Percentiles rank a stretch among this genome's conserved stretches.
Evolutionary conservation across 2,329 filamentous ascomycete species (phyloP).

Genomic region (Elsinoe ampelina): DNA sequence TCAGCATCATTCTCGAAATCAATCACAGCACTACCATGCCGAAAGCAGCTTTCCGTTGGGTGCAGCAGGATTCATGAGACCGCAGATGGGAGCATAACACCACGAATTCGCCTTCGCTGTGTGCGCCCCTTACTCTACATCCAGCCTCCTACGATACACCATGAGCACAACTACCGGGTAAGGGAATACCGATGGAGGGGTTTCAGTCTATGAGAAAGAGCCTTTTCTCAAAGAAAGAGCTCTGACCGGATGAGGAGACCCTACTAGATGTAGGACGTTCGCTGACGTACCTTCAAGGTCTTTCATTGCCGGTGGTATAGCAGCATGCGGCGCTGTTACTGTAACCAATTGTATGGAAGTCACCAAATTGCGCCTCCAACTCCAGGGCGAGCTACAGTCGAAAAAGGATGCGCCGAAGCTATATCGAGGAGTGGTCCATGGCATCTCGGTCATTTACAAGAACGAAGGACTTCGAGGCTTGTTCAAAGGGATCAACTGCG

Average conservation of each 20-base stretch:
- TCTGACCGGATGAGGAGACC: constrained; percentile 15
- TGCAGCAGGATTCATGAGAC: background rate
- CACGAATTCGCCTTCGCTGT: background rate
- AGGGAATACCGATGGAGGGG: no score
- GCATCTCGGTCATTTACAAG: constrained; percentile 76
- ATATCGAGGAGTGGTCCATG: constrained; percentile 87
- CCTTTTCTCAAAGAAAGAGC: no score
- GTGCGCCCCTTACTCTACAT: background rate
- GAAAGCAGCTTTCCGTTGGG: no score
- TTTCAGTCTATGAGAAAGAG: no score
- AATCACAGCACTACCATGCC: no score
- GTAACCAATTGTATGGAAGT: constrained; percentile 98
- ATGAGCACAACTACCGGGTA: constrained; percentile 43
- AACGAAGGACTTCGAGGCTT: constrained; percentile 83
- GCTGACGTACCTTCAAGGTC: constrained; percentile 43
- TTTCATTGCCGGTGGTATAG: constrained; percentile 92
- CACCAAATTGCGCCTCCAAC: constrained; percentile 94
- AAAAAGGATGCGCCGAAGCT: constrained; percentile 77
- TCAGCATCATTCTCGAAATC: background rate
- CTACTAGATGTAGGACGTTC: background rate
- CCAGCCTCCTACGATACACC: background rate
- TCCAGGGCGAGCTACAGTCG: constrained; percentile 88
- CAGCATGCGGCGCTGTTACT: constrained; percentile 93
- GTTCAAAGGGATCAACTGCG: constrained; percentile 80
- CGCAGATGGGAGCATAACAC: background rate